Evolutionary conservation across 164 flowering plant species (phyloP).

Genomic region (Nelumbo lutea): DNA sequence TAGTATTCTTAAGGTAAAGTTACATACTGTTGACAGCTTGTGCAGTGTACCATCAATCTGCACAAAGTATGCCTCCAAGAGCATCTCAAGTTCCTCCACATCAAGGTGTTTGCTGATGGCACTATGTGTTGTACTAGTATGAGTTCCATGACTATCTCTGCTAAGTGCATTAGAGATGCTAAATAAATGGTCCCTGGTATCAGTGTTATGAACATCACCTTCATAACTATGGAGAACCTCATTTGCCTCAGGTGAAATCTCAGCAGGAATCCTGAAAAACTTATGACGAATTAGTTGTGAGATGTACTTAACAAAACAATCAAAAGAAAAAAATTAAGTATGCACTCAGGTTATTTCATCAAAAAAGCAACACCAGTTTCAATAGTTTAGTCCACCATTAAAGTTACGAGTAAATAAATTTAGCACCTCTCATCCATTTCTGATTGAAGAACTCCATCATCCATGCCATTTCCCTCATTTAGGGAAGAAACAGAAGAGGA

Average conservation of each 20-base stretch:
- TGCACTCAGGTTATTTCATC: background rate
- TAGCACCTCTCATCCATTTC: constrained; percentile 53
- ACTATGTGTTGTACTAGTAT: constrained; percentile 61
- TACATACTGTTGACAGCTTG: constrained; percentile 74
- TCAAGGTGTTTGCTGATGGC: constrained; percentile 64
- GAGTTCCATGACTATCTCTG: constrained; percentile 60
- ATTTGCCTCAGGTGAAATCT: constrained; percentile 40
- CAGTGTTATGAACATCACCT: constrained; percentile 30
- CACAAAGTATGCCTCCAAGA: constrained; percentile 93
- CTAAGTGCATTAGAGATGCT: constrained; percentile 27
- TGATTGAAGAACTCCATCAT: constrained; percentile 36
- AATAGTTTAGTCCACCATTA: background rate
- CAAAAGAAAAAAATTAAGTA: background rate
- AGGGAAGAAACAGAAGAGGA: constrained; percentile 46
- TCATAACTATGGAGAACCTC: constrained; percentile 33
- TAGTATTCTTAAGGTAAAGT: background rate
- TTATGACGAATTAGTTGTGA: background rate
- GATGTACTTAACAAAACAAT: background rate
- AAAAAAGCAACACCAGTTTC: background rate
- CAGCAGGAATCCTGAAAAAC: constrained; percentile 41
- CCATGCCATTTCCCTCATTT: constrained; percentile 43
- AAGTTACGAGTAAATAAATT: background rate
- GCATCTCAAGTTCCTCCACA: constrained; percentile 97
- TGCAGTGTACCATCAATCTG: constrained; percentile 91
- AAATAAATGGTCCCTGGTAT: constrained; percentile 36